Conservation (phyloP, 2,329 filamentous ascomycete species). For the Colletotrichum filicis region DNA sequence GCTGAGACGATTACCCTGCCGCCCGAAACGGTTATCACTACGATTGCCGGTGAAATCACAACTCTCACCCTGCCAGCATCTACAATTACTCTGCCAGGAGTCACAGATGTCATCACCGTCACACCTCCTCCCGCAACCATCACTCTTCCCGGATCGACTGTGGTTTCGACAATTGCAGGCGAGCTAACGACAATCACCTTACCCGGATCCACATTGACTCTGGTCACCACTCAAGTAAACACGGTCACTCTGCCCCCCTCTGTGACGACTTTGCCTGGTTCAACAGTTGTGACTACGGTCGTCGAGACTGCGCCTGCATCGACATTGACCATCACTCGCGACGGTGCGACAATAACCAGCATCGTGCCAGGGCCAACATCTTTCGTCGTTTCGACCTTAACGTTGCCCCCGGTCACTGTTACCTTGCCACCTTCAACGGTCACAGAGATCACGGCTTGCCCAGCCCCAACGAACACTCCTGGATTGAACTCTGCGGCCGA, state of each 20-base stretch:
- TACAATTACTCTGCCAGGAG: too few relatives aligned
- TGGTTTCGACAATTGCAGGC: constrained; percentile 41
- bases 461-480: constrained; percentile 53
- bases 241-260: constrained; percentile 36
- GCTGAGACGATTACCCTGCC: constrained; percentile 35
- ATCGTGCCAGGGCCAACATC: constrained; percentile 39
- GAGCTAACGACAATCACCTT: constrained; percentile 24
- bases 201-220: constrained; percentile 29
- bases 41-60: constrained; percentile 38
- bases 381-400: constrained; percentile 36
- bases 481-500: constrained; percentile 34
- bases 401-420: constrained; percentile 42
- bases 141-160: constrained; percentile 26
- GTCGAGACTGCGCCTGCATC: constrained; percentile 42
- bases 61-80: constrained; percentile 25
- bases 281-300: constrained; percentile 46
- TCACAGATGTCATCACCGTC: not conserved
- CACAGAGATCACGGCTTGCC: constrained; percentile 51
- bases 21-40: constrained; percentile 41
- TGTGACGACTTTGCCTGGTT: constrained; percentile 39
- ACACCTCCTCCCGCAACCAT: constrained; percentile 11
- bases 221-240: constrained; percentile 10
- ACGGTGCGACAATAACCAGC: constrained; percentile 43
- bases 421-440: constrained; percentile 32
- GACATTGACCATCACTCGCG: constrained; percentile 45